A percentile compares a stretch with the other conserved stretches of the same genome.
phyloP scores from a whole-genome alignment of 768 basidiomycete genomes.

The Hygrophorus russula region DNA sequence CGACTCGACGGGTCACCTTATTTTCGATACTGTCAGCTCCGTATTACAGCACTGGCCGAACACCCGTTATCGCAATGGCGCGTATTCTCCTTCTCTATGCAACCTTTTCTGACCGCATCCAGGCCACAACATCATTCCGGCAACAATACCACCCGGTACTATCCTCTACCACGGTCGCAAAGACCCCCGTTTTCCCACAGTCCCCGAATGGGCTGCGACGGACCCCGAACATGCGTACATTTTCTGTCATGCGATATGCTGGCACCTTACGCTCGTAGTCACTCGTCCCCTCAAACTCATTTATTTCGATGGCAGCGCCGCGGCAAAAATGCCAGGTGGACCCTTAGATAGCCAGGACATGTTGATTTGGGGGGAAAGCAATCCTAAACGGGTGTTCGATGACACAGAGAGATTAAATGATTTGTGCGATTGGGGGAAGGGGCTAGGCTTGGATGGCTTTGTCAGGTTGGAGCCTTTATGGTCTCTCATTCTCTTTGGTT shows the following conservation, averaged over 20 bases:
- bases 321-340: conserved; percentile 28
- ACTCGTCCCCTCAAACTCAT: conserved; percentile 31
- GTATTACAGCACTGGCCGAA: conserved; percentile 34
- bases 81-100: neutral
- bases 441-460: no score
- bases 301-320: conserved; percentile 44
- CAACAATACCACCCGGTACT: conserved; percentile 12
- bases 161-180: conserved; percentile 15
- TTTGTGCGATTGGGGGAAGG: no score
- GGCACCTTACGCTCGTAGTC: conserved; percentile 28
- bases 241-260: conserved; percentile 25
- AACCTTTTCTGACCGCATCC: neutral
- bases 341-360: conserved; percentile 37
- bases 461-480: no score
- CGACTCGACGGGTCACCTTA: conserved; percentile 17
- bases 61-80: conserved; percentile 34
- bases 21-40: conserved; percentile 22
- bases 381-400: conserved; percentile 12
- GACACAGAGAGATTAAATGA: conserved; percentile 14
- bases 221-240: conserved; percentile 16
- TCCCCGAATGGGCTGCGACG: neutral
- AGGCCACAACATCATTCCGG: conserved; percentile 16
- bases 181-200: conserved; percentile 6
- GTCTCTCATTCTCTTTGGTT: neutral
- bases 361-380: conserved; percentile 27